Evolutionary conservation across 1,284 basidiomycete species (phyloP).

Genomic region (Ganoderma lingzhi): DNA sequence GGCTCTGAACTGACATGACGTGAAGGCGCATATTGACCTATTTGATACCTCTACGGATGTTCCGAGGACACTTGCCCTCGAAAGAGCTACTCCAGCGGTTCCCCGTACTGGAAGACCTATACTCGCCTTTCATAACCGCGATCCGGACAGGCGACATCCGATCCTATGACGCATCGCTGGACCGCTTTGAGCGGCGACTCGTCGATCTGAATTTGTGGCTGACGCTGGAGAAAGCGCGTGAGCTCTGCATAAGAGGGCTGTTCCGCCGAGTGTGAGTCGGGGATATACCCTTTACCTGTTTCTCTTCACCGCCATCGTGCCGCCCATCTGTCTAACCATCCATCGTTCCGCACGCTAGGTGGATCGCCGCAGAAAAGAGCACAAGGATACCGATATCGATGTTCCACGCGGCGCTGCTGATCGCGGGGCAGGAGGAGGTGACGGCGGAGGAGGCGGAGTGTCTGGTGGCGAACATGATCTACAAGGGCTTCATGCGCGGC

Average conservation of each 20-base stretch:
- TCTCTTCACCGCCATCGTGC: constrained; percentile 11
- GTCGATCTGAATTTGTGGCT: constrained; percentile 88
- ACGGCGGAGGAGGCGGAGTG: constrained; percentile 89
- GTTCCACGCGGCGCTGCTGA: constrained; percentile 75
- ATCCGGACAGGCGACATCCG: constrained; percentile 82
- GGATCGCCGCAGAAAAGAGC: constrained; percentile 77
- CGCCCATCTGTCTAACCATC: neutral
- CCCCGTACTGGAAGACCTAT: constrained; percentile 78
- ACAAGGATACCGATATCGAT: constrained; percentile 81
- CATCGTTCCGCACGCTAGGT: constrained; percentile 53
- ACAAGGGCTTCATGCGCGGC: constrained; percentile 90
- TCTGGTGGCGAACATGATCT: constrained; percentile 93
- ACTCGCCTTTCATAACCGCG: constrained; percentile 82
- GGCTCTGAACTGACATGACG: constrained; percentile 7
- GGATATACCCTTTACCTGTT: constrained; percentile 5
- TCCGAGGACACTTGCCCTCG: constrained; percentile 87
- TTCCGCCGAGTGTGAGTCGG: constrained; percentile 85
- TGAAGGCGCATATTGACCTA: constrained; percentile 87
- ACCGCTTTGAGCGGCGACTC: constrained; percentile 70
- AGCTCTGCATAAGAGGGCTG: constrained; percentile 85
- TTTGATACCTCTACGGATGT: constrained; percentile 87
- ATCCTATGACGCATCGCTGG: constrained; percentile 83
- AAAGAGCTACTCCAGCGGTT: constrained; percentile 72
- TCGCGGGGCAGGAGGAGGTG: constrained; percentile 64
- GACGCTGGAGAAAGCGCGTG: constrained; percentile 87